phyloP scores from a whole-genome alignment of 768 basidiomycete genomes.

The Lyophyllum shimeji region DNA sequence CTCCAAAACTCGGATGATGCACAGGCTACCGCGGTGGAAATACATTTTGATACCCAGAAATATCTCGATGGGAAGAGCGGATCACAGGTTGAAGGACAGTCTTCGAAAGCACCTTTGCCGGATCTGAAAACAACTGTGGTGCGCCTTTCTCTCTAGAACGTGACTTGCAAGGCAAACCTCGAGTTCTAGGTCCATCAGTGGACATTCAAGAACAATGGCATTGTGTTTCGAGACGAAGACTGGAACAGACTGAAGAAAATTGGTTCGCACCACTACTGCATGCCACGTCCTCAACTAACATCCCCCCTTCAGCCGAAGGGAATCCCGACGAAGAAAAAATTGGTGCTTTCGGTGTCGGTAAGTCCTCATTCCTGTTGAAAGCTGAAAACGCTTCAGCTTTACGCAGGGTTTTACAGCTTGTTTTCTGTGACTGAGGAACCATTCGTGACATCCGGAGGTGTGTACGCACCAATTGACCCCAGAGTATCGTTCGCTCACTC shows the following conservation, averaged over 20 bases:
- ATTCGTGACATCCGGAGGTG: slow-evolving; percentile 79
- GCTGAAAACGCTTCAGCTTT: background rate
- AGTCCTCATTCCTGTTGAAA: slow-evolving; percentile 16
- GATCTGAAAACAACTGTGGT: slow-evolving; percentile 66
- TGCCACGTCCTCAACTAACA: background rate
- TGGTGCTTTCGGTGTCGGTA: slow-evolving; percentile 90
- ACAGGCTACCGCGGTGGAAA: slow-evolving; percentile 71
- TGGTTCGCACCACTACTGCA: slow-evolving; percentile 38
- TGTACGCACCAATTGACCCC: slow-evolving; percentile 18
- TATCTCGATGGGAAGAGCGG: slow-evolving; percentile 35
- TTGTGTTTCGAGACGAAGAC: slow-evolving; percentile 78
- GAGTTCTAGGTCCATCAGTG: slow-evolving; percentile 67
- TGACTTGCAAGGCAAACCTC: background rate
- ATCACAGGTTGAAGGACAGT: slow-evolving; percentile 10
- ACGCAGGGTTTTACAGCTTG: slow-evolving; percentile 69
- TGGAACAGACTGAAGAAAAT: slow-evolving; percentile 92
- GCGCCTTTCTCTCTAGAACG: slow-evolving; percentile 17
- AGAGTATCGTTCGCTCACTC: slow-evolving; percentile 20
- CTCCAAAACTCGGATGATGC: slow-evolving; percentile 97
- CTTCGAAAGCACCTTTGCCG: slow-evolving; percentile 36
- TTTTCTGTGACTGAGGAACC: slow-evolving; percentile 86
- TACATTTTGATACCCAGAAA: slow-evolving; percentile 70
- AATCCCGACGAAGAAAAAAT: slow-evolving; percentile 96
- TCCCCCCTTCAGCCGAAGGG: slow-evolving; percentile 67
- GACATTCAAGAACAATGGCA: slow-evolving; percentile 88